A percentile compares a stretch with the other conserved stretches of the same genome.
phyloP scores from a whole-genome alignment of 2,329 filamentous ascomycete species.

The Fusarium euwallaceae region DNA sequence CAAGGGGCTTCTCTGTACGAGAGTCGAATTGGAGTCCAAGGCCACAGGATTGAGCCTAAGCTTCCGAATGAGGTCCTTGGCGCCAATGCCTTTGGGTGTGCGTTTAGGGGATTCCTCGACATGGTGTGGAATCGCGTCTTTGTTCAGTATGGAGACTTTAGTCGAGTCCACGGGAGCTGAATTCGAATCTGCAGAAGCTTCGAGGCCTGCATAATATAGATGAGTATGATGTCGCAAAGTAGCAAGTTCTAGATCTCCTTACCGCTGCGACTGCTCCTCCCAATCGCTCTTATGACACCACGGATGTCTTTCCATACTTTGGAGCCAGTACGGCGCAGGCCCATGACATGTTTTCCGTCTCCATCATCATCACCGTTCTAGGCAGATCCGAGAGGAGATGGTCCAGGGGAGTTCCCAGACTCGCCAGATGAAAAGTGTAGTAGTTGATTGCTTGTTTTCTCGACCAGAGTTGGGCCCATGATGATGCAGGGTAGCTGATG shows the following conservation, averaged over 20 bases:
- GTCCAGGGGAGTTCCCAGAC: slow-evolving; percentile 19
- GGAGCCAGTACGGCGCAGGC: slow-evolving; percentile 46
- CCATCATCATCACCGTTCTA: slow-evolving; percentile 17
- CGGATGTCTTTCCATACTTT: slow-evolving; percentile 54
- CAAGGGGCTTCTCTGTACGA: slow-evolving; percentile 44
- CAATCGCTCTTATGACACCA: slow-evolving; percentile 51
- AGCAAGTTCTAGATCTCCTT: slow-evolving; percentile 1
- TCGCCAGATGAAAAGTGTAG: slow-evolving; percentile 37
- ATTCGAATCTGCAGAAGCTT: slow-evolving; percentile 35
- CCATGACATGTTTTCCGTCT: slow-evolving; percentile 30
- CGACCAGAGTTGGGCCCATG: slow-evolving; percentile 48
- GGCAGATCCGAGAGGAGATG: slow-evolving; percentile 14
- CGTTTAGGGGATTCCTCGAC: background rate
- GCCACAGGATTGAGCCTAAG: slow-evolving; percentile 44
- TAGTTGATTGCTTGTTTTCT: slow-evolving; percentile 44
- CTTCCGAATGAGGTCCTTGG: slow-evolving; percentile 46
- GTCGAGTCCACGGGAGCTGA: background rate
- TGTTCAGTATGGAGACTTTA: slow-evolving; percentile 9
- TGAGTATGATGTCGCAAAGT: too few species aligned
- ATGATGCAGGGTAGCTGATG: slow-evolving; percentile 32
- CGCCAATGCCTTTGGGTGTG: slow-evolving; percentile 34
- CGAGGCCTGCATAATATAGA: slow-evolving; percentile 40
- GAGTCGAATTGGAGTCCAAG: slow-evolving; percentile 46
- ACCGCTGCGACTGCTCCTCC: slow-evolving; percentile 47
- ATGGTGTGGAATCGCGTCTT: background rate